Evolutionary conservation across 2,329 filamentous ascomycete species (phyloP), one percentile per base, ranked within the genome.

Genomic region (Penicillium sp.): DNA sequence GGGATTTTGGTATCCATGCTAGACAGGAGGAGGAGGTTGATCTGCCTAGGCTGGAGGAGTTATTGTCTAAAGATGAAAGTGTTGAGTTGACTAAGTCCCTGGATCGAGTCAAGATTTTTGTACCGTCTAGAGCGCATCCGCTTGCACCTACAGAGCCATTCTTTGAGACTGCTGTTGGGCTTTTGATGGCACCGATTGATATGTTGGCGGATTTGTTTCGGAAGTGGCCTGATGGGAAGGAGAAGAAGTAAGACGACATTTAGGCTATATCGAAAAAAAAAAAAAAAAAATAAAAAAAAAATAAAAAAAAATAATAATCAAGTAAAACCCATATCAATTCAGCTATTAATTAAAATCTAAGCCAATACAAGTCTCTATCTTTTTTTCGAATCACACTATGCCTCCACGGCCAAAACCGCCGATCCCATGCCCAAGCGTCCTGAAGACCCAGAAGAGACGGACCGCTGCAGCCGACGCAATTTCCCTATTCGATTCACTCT

Each of bases 101-200:
- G 56, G 70, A 66, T 6, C 71, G 78, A 2, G 84, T 80, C 7
- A 85, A 84, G 71, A 67, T 70, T 26, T 81, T 85, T 65, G 77
- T 80, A 2, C 82, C 82, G 1, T 70, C 79, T 0, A 75, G 80
- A 17, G 78, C 77, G 43, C 82, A 84, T 66, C 81, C 81, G 0
- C 69, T 64, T 17, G 76, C 78, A 6, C 80, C 79, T 0, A 75
- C 80, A 52, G 77, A 78, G 41, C 82, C 82, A 9, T 81, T 80
- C 0, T 85, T 84, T 61, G 82, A 86, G 73, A 82, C 78, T 0
- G 81, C 77, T 0, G 77, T 76, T 57, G 83, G 80, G 0, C 61
- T 87, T 17, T 56, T 87, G 69, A 73, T 80, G 0, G 82, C 83
- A 14, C 83, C 84, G 0, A 71, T 87, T 17, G 84, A 86, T 67